Evolutionary conservation across 2,329 filamentous ascomycete genomes (phyloP).

Genomic region (Colletotrichum horii): DNA sequence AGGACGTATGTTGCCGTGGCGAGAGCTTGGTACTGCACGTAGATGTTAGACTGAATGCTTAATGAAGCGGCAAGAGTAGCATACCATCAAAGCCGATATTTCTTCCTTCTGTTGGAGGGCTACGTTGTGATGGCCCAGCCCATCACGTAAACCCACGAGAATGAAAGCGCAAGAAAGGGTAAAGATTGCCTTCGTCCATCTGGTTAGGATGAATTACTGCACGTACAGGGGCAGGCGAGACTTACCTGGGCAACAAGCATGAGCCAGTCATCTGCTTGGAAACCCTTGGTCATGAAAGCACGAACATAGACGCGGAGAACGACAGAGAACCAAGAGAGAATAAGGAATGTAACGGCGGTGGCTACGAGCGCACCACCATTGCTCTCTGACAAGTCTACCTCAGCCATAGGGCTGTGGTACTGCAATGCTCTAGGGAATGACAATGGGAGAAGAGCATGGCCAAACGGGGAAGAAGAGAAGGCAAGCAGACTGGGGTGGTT

Average conservation of each 20-base stretch:
- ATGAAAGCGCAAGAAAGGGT: constrained; percentile 53
- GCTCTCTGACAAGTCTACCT: constrained; percentile 40
- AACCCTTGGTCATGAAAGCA: constrained; percentile 46
- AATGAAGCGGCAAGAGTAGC: background rate
- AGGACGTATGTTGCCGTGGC: constrained; percentile 55
- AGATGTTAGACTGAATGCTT: background rate
- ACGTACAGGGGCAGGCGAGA: background rate
- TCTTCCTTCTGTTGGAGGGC: constrained; percentile 44
- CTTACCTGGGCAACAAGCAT: constrained; percentile 55
- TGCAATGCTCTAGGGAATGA: background rate
- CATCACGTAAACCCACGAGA: constrained; percentile 44
- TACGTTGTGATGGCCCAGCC: constrained; percentile 53
- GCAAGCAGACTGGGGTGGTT: background rate
- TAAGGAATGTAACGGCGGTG: constrained; percentile 41
- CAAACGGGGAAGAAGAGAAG: background rate
- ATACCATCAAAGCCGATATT: constrained; percentile 52
- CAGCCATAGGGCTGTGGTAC: constrained; percentile 32
- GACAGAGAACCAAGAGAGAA: constrained; percentile 47
- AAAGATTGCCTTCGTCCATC: constrained; percentile 43
- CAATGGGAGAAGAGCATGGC: constrained; percentile 4
- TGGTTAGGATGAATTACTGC: background rate
- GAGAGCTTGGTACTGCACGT: constrained; percentile 52
- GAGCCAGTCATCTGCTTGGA: constrained; percentile 58
- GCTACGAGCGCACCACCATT: constrained; percentile 42
- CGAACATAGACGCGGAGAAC: constrained; percentile 49